Percentiles rank a stretch among this genome's conserved stretches.
These are phyloP conservation scores for Ustilago esculenta DNA, from an alignment of 1,284 basidiomycete genomes.

Conservation along the genomic window DNA sequence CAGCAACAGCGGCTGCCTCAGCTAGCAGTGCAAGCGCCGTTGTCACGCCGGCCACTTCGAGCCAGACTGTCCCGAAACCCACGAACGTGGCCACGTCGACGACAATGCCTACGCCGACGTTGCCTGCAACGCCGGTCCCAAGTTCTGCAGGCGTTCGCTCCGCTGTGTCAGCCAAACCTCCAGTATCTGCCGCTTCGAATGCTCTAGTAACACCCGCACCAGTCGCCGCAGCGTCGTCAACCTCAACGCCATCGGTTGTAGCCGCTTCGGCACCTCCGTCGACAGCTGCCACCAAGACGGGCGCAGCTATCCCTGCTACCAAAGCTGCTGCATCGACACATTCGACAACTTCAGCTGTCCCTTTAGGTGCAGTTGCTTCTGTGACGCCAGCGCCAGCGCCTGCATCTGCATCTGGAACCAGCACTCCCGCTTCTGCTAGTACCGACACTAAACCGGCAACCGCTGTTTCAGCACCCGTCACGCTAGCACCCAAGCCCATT, in stretches of 20 bases:
- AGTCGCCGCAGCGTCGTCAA: conserved; percentile 1
- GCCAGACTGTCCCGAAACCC: conserved; percentile 2
- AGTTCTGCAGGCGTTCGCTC: conserved; percentile 10
- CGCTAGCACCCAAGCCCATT: conserved; percentile 22
- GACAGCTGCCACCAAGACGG: conserved; percentile 1
- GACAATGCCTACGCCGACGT: conserved; percentile 22
- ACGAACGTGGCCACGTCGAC: not conserved
- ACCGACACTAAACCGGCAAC: conserved; percentile 15
- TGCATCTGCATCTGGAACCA: not conserved
- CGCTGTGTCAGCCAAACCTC: conserved; percentile 7
- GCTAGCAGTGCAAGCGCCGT: not conserved
- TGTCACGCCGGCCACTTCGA: conserved; percentile 1
- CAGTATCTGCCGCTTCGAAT: not conserved
- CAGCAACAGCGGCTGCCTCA: conserved; percentile 6
- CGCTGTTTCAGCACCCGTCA: conserved; percentile 2
- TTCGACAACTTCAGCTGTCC: not conserved
- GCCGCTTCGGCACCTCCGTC: conserved; percentile 1
- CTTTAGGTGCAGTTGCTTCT: not conserved
- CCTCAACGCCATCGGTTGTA: not conserved
- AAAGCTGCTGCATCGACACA: not conserved
- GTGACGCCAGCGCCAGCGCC: conserved; percentile 6
- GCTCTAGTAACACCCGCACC: conserved; percentile 1
- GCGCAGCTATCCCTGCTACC: not conserved
- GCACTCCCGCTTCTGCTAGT: not conserved
- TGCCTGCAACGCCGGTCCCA: conserved; percentile 26